A percentile compares a stretch with the other conserved stretches of the same genome.
phyloP scores from a whole-genome alignment of 805 yeast genomes.

The Cyberlindnera maritima region DNA sequence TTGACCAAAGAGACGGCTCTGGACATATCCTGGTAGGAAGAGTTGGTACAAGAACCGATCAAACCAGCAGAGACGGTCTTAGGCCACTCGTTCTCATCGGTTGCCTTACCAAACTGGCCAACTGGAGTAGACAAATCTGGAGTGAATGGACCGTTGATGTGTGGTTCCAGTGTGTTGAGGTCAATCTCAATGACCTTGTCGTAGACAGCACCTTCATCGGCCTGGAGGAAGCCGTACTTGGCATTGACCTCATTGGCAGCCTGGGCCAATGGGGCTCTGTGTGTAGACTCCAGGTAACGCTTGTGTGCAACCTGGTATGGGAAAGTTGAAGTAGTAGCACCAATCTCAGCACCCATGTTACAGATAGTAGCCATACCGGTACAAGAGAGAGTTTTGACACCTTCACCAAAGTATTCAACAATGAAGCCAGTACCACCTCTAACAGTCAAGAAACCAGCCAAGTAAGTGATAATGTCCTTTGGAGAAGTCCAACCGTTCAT shows the following conservation, averaged over 20 bases:
- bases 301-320: slow-evolving; percentile 84
- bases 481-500: slow-evolving; percentile 96
- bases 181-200: slow-evolving; percentile 92
- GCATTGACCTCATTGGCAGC: slow-evolving; percentile 62
- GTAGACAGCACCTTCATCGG: slow-evolving; percentile 91
- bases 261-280: slow-evolving; percentile 78
- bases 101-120: slow-evolving; percentile 80
- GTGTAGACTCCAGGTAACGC: slow-evolving; percentile 79
- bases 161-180: slow-evolving; percentile 87
- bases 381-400: slow-evolving; percentile 83
- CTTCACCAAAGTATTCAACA: slow-evolving; percentile 95
- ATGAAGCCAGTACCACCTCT: slow-evolving; percentile 98
- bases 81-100: slow-evolving; percentile 89
- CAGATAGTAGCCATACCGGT: slow-evolving; percentile 99
- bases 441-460: slow-evolving; percentile 92
- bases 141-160: slow-evolving; percentile 96
- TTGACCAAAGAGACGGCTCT: slow-evolving; percentile 90
- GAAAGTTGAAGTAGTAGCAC: slow-evolving; percentile 97
- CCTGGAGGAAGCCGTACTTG: slow-evolving; percentile 63
- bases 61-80: slow-evolving; percentile 88
- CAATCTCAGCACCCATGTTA: slow-evolving; percentile 99
- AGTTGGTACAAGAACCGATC: slow-evolving; percentile 98
- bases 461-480: slow-evolving; percentile 89
- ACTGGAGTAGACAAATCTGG: slow-evolving; percentile 97
- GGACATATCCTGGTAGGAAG: slow-evolving; percentile 97